Evolutionary conservation across 2,329 filamentous ascomycete species (phyloP).

Genomic region (Pyrenochaeta sp.): DNA sequence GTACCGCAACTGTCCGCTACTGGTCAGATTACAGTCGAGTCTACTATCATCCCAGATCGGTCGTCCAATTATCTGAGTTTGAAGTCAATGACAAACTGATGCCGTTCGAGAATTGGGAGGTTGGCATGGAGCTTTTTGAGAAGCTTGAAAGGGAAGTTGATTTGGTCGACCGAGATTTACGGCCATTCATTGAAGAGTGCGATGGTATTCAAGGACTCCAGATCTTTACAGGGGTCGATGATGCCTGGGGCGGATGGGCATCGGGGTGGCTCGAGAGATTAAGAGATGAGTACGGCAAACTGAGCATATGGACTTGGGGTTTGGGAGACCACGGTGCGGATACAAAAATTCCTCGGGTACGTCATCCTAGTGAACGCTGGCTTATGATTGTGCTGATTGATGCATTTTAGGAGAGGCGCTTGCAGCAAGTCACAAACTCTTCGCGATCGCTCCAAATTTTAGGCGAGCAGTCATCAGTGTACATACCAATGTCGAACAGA

Average conservation of each 20-base stretch:
- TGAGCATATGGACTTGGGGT: conserved; percentile 86
- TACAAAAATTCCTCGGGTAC: conserved; percentile 49
- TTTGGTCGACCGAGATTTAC: conserved; percentile 84
- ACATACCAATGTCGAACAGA: conserved; percentile 75
- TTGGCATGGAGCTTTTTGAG: conserved; percentile 50
- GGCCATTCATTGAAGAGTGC: conserved; percentile 90
- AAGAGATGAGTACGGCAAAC: conserved; percentile 90
- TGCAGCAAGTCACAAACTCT: conserved; percentile 74
- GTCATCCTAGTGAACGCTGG: conserved; percentile 28
- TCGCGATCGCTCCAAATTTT: conserved; percentile 76
- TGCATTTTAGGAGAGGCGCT: conserved; percentile 63
- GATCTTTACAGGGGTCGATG: conserved; percentile 61
- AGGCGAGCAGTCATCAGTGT: conserved; percentile 75
- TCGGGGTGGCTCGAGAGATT: conserved; percentile 67
- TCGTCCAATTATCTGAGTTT: conserved; percentile 83
- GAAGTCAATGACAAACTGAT: conserved; percentile 80
- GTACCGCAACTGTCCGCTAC: conserved; percentile 79
- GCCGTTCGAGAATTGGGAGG: conserved; percentile 77
- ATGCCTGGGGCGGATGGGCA: conserved; percentile 61
- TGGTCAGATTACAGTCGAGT: conserved; percentile 96
- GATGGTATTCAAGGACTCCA: conserved; percentile 92
- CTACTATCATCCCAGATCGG: conserved; percentile 89
- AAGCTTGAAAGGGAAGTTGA: conserved; percentile 69
- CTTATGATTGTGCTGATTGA: conserved; percentile 15
- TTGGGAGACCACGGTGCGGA: conserved; percentile 66